Base-by-base conservation (phyloP, 192 early-diverging fungal genomes). In the Backusella macrospora region DNA sequence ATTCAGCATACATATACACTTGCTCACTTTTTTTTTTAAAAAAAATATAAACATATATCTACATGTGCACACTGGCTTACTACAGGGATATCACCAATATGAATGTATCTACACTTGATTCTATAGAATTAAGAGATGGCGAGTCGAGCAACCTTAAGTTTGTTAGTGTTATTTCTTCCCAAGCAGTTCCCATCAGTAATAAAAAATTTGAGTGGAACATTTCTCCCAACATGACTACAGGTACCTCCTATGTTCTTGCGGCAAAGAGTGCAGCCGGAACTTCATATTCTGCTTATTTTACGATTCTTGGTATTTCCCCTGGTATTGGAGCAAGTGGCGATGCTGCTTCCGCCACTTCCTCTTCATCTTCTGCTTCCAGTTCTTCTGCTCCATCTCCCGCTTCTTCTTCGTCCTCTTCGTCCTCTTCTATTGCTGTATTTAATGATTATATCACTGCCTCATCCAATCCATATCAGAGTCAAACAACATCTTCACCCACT, bases 251-350 rank as follows among this genome's bases (percentile, higher is more conserved):
- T 48, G 45, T 69, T 42, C 42, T 69, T 10, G 29, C 34, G 40
- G 45, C 67, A 44, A 69, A 42, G 16, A 45, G 45, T 45, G 18
- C 26, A 23, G 45, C 42, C 45, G 67, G 45, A 42, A 42, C 29
- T 23, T 46, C 67, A 12, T 69, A 69, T 45, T 69, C 67, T 69
- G 67, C 42, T 15, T 69, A 69, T 26, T 69, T 69, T 44, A 45
- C 45, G n/a, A 69, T 69, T 45, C 40, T 34, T 42, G 67, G 42
- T 45, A 45, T 26, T 45, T 26, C 43, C 15, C 67, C 67, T 26
- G 67, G 67, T 47, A 45, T 45, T 46, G 44, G 40, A 14, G 44
- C 40, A 46, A 45, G 42, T 46, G 67, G 42, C 67, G 65, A 43
- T 44, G 23, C 65, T 10, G 65, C 40, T 15, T 39, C 67, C 43